A percentile compares a stretch with the other conserved stretches of the same genome.
phyloP scores from a whole-genome alignment of 2,329 filamentous ascomycete species.

The Pseudopyrenochaeta lycopersici region DNA sequence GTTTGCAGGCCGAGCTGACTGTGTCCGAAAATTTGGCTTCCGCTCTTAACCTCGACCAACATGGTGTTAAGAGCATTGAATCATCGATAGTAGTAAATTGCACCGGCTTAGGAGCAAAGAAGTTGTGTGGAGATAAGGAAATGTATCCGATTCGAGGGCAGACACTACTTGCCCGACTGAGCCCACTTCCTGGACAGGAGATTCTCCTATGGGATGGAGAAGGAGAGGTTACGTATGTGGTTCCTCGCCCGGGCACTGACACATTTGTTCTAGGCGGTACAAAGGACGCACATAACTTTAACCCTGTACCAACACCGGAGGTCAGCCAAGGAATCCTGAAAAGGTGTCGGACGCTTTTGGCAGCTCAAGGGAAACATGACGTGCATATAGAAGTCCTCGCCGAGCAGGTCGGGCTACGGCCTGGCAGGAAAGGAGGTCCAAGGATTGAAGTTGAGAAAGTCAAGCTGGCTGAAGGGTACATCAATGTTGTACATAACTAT shows the following conservation, averaged over 20 bases:
- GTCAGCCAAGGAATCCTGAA: conserved; percentile 50
- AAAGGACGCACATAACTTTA: conserved; percentile 52
- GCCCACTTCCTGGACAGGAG: conserved; percentile 38
- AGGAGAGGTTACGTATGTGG: conserved; percentile 48
- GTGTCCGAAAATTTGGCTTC: background rate
- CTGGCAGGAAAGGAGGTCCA: conserved; percentile 54
- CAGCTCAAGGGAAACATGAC: conserved; percentile 18
- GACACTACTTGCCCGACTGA: conserved; percentile 56
- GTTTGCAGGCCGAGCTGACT: background rate
- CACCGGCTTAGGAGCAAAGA: too few relatives aligned
- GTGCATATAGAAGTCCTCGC: conserved; percentile 54
- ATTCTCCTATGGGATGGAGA: conserved; percentile 32
- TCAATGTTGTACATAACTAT: conserved; percentile 56
- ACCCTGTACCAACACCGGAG: conserved; percentile 37
- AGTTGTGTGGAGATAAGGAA: background rate
- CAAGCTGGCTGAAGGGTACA: conserved; percentile 17
- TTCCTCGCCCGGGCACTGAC: conserved; percentile 52
- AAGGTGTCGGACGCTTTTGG: conserved; percentile 47
- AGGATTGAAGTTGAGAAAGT: conserved; percentile 53
- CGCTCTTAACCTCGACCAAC: background rate
- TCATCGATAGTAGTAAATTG: too few relatives aligned
- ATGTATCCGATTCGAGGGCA: conserved; percentile 55
- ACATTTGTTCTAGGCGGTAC: conserved; percentile 58
- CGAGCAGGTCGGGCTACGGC: conserved; percentile 51
- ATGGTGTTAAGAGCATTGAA: too few relatives aligned